Evolutionary conservation across 2,329 filamentous ascomycete species (phyloP).

Genomic region (Epichloe gansuensis): DNA sequence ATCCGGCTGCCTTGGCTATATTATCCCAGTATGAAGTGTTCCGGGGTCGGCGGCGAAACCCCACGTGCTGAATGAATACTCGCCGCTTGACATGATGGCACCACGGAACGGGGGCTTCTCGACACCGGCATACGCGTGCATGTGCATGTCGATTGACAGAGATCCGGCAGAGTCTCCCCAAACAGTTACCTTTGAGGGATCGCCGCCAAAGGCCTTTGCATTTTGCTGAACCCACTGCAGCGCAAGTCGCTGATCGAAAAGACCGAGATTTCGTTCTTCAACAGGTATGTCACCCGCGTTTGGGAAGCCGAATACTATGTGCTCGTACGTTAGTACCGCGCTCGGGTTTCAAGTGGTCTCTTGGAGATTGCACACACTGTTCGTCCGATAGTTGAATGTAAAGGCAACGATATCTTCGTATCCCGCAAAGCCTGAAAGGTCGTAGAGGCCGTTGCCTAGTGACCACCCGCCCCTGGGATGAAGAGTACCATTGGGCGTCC

Average conservation of each 20-base stretch:
- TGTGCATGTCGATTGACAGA: slow-evolving; percentile 19
- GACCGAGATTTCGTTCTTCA: slow-evolving; percentile 20
- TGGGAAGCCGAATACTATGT: slow-evolving; percentile 30
- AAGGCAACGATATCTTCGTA: slow-evolving; percentile 18
- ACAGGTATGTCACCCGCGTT: slow-evolving; percentile 25
- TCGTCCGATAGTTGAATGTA: slow-evolving; percentile 16
- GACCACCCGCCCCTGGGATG: slow-evolving; percentile 16
- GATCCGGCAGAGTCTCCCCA: slow-evolving; percentile 19
- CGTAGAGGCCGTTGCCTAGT: slow-evolving; percentile 11
- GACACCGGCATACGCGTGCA: slow-evolving; percentile 11
- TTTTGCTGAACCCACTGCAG: slow-evolving; percentile 17
- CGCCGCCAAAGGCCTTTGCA: slow-evolving; percentile 15
- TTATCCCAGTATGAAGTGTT: slow-evolving; percentile 9
- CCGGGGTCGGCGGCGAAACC: not conserved
- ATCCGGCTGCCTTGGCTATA: slow-evolving; percentile 10
- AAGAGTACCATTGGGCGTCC: slow-evolving; percentile 15
- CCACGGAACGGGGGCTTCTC: slow-evolving; percentile 13
- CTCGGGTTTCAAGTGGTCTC: too few relatives aligned
- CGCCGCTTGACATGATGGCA: slow-evolving; percentile 18
- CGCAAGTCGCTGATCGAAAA: slow-evolving; percentile 17
- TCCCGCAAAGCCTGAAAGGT: slow-evolving; percentile 14
- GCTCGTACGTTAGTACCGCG: not conserved
- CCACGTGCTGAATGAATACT: slow-evolving; percentile 15
- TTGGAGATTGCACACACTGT: slow-evolving; percentile 7
- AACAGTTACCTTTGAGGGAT: slow-evolving; percentile 14